A percentile compares a stretch with the other conserved stretches of the same genome.
These are phyloP conservation scores for Scedosporium apiospermum DNA, from an alignment of 2,329 filamentous ascomycete species.

Conservation along the genomic window DNA sequence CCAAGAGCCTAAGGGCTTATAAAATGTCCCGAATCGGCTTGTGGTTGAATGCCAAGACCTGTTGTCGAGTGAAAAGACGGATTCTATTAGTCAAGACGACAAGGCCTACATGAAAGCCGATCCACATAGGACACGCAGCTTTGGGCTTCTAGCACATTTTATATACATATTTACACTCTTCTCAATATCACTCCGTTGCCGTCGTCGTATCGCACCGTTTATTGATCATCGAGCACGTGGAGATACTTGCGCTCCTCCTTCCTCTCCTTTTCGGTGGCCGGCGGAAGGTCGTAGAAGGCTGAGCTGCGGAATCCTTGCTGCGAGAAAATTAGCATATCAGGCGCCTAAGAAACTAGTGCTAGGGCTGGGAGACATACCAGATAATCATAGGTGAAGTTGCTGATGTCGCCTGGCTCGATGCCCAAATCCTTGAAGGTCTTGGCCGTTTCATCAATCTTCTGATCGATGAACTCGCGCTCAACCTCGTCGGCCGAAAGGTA, in stretches of 20 bases:
- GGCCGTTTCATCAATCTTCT: slow-evolving; percentile 78
- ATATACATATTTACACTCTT: neutral
- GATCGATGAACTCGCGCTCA: slow-evolving; percentile 87
- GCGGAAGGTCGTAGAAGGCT: slow-evolving; percentile 85
- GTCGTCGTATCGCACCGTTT: slow-evolving; percentile 16
- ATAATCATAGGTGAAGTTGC: slow-evolving; percentile 86
- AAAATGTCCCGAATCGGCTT: neutral
- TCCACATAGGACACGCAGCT: neutral
- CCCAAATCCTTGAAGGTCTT: slow-evolving; percentile 94
- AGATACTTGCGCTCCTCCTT: slow-evolving; percentile 93
- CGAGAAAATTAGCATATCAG: slow-evolving; percentile 20
- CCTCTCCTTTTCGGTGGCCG: slow-evolving; percentile 90
- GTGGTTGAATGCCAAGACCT: neutral
- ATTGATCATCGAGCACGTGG: slow-evolving; percentile 85
- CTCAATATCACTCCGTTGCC: neutral
- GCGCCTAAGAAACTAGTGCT: neutral
- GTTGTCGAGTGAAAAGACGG: neutral
- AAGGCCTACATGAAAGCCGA: neutral
- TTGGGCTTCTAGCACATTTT: neutral
- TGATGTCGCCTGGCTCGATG: slow-evolving; percentile 81
- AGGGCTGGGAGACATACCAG: slow-evolving; percentile 49
- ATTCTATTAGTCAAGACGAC: slow-evolving; percentile 3
- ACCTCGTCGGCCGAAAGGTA: slow-evolving; percentile 75
- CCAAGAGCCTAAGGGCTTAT: neutral
- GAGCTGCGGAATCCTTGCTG: slow-evolving; percentile 86